Base-by-base conservation (phyloP, 2,329 filamentous ascomycete genomes). In the Sporothrix globosa region DNA sequence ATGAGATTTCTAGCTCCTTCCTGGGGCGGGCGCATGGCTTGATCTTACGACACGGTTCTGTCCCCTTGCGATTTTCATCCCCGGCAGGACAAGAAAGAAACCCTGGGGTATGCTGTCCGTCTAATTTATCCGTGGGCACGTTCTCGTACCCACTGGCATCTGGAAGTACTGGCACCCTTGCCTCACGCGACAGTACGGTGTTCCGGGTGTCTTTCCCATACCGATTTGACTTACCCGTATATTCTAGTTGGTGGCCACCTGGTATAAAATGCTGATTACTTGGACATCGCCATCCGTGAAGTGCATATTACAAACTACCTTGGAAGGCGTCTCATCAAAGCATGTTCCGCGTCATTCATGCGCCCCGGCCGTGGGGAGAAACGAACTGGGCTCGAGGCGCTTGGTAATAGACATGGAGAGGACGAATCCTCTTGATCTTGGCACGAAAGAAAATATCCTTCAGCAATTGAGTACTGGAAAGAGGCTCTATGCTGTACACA, bases 401-500 rank as follows among this genome's bases (percentile, higher is more conserved):
- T 86, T 86, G 84, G 85, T 87, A 86, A 86, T 86, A 82, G 80
- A 81, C 80, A 80, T 82, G 82, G 78, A 75, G 67, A 70, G 48
- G 60, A 71, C 76, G 76, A 27, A 53, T 61, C 68, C 70, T 68
- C 75, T 83, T 76, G 74, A 79, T 86, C 81, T 87, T 82, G 85
- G 85, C 85, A 86, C 84, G 84, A 81, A 80, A 80, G 81, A 79
- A 65, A 79, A 74, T 81, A 52, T 86, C 84, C 85, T 86, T 86
- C 84, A 86, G 82, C 84, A 84, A 82, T 79, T 77, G 82, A 83
- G 84, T 83, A 85, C 80, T 76, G 78, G 71, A 78, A 66, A 69
- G 76, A 79, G 80, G 82, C 83, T 82, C 83, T 80, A 78, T 83
- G 84, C 83, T 85, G 85, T 86, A 87, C 85, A 87, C 85, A 87